Base-by-base conservation (phyloP, 129 eudicot species). In the Flaveria linearis region DNA sequence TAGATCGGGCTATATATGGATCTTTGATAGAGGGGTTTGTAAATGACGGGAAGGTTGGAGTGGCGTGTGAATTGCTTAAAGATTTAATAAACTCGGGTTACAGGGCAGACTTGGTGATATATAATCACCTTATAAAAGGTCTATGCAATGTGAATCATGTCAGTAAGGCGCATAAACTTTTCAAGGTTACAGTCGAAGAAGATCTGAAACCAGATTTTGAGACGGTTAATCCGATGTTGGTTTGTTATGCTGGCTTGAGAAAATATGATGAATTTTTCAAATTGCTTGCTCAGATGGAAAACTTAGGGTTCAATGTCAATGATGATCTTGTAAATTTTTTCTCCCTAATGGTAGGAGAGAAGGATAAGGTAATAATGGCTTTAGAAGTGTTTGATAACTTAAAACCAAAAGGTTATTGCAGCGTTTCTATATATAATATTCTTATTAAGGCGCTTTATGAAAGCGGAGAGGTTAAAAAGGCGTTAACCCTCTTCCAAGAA, bases 11-110 rank as follows among this genome's bases (percentile, higher is more conserved):
- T 65, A 86, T 94, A 64, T 94, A 94, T 78, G 85, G 90, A 43
- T 80, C 93, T 9, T 79, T 94, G 76, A 82, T 94, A 23, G 87
- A 94, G 74, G 91, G 86, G 17, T 94, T 91, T 86, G 98, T 94
- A 30, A 88, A 74, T 15, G 88, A 83, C 60, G 87, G 90, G 78
- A 94, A 85, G 85, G 85, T 94, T 76, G 91, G 88, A 52, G 71
- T 76, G 57, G 96, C 97, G 2, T 89, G 89, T 83, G 96, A 85
- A 58, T 83, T 94, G 85, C 78, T 91, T 28, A 83, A 94, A 81
- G 97, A 94, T 85, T 81, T 94, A 80, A 71, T 94, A 33, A 85
- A 87, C 36, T 88, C 97, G 6, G 98, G 97, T 71, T 94, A 91
- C 60, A 78, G 97, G 81, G 97, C 97, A 4, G 98, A 94, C 82